These are phyloP conservation scores for Prinsepia uniflora DNA, from an alignment of 306 rosid genomes.

Conservation along the genomic window DNA sequence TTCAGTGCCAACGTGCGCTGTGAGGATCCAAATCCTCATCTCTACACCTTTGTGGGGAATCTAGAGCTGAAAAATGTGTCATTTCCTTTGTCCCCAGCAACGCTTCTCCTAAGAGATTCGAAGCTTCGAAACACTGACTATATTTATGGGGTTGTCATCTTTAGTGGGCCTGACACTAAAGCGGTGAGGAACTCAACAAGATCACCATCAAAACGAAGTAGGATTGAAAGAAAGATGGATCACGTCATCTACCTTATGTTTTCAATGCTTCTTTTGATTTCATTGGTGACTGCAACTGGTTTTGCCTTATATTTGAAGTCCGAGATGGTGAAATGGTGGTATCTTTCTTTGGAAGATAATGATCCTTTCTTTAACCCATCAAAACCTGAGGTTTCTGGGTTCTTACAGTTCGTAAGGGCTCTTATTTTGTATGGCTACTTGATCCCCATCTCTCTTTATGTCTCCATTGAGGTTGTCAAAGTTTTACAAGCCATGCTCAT, in stretches of 20 bases:
- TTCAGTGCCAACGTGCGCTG: slow-evolving; percentile 23
- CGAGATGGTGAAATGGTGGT: slow-evolving; percentile 24
- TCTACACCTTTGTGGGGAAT: slow-evolving; percentile 35
- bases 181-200: slow-evolving; percentile 25
- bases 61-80: slow-evolving; percentile 3
- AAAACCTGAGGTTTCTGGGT: slow-evolving; percentile 15
- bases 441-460: slow-evolving; percentile 38
- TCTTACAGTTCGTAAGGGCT: slow-evolving; percentile 26
- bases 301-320: slow-evolving; percentile 10
- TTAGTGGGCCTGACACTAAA: slow-evolving; percentile 34
- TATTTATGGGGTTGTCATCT: slow-evolving; percentile 26
- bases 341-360: slow-evolving; percentile 17
- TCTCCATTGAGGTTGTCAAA: slow-evolving; percentile 39
- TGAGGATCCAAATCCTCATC: slow-evolving; percentile 38
- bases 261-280: slow-evolving; percentile 24
- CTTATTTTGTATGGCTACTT: slow-evolving; percentile 33
- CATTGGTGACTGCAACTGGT: slow-evolving; percentile 20
- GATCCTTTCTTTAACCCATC: background rate
- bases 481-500: slow-evolving; percentile 34
- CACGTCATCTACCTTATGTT: slow-evolving; percentile 28
- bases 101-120: slow-evolving; percentile 33
- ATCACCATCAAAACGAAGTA: slow-evolving; percentile 34
- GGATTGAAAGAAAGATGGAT: slow-evolving; percentile 36
- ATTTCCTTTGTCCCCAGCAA: slow-evolving; percentile 10
- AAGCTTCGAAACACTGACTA: slow-evolving; percentile 34